Evolutionary conservation across 1,139 yeast genomes (phyloP), one percentile per base, ranked within the genome.

Genomic region (Scheffersomyces titani): DNA sequence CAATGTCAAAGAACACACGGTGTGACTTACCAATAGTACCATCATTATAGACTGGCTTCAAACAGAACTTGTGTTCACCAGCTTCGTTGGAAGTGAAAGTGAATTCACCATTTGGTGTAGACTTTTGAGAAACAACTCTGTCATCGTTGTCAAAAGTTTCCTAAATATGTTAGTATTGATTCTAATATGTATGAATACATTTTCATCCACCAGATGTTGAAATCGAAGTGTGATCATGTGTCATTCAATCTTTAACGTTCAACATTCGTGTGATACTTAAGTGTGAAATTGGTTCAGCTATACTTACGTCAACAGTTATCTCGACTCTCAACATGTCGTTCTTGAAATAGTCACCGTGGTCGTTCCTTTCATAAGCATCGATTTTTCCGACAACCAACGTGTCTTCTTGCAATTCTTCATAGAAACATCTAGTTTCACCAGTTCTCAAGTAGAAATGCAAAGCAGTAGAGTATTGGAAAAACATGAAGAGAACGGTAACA

Each of bases 81-180:
- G 77, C 63, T 51, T 78, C 84, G 49, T 57, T 30, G n/a, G 67
- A 64, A 20, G 65, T 63, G 62, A 63, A 70, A 49, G 81, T 73
- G 65, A 80, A 77, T 49, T 77, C 81, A 21, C 82, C 83, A 52
- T 66, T 63, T 21, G 82, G 70, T 9, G 72, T 60, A 7, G 80
- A 74, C 61, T 70, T 77, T 63, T 79, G 83, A 61, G 70, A 65
- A 49, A 75, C 78, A 49, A 80, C 83, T 59, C 75, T 67, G 61
- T 80, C 78, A 68, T 80, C 75, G 63, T 78, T 79, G 68, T 80
- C 83, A 57, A 80, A 80, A 19, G 83, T 80, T 72, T 80, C 84
- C 73, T 70, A 55, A 40, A 36, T 4, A 7, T 30, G 40, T 30
- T 30, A 30, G 40, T 30, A 30, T 11, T 30, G 40, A 11, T 24